Evolutionary conservation across 306 rosid species (phyloP), one percentile per base, ranked within the genome.

Genomic region (Cucurbita argyrosperma): DNA sequence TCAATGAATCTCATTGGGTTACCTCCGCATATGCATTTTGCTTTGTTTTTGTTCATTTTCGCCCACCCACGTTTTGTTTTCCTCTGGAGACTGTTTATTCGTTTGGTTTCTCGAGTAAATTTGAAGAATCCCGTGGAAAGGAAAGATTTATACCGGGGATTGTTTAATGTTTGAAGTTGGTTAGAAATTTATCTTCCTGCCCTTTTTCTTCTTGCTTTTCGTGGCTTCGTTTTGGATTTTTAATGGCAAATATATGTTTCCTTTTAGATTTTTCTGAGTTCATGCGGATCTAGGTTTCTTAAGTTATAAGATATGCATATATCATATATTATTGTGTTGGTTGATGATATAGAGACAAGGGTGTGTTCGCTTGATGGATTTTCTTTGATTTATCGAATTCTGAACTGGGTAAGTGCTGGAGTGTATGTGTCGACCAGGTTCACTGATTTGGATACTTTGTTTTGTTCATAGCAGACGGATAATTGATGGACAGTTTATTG

Each of bases 401-500:
- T 15, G 61, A 37, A 49, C 37, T 71, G 51, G 23, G 37, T 37
- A 12, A 72, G n/a, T 18, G 35, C 58, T 74, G 62, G 40, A 55
- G n/a, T 57, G 76, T 11, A 38, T 35, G 35, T 14, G 52, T 37
- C 61, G 54, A 16, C 2, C 26, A 23, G 53, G 16, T 59, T 47
- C 30, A 45, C n/a, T 50, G 35, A 50, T 75, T 21, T 61, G 53
- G 66, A 11, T 37, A 18, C 18, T 61, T 10, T 61, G 16, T 43
- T 60, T 5, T 62, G 78, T 54, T 77, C 55, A 52, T 60, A 62
- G 26, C 77, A 54, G 83, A 60, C 77, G 49, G 83, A 60, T 26
- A 54, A 55, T 80, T 58, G 72, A 88, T 86, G 88, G 88, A 86
- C 62, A 82, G 85, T 35, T 82, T 86, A 77, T 59, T 81, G 81